Conservation (phyloP, 2,329 filamentous ascomycete genomes). For the Metarhizium brunneum region DNA sequence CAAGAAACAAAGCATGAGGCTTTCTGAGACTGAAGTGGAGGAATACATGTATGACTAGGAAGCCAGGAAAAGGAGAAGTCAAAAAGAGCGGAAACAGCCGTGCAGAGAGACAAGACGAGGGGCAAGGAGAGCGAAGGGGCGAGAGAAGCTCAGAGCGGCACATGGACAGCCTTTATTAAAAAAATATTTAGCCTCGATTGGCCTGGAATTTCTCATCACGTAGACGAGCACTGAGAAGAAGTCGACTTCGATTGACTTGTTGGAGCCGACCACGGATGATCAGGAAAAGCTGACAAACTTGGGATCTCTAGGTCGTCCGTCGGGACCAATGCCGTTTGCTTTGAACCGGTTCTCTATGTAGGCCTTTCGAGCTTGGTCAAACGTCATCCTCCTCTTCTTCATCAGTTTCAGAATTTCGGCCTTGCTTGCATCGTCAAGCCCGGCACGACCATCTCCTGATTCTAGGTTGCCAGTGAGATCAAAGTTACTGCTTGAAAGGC, state of each 20-base stretch:
- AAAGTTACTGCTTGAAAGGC: conserved; percentile 74
- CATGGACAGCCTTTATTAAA: not conserved
- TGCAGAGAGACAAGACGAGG: no score
- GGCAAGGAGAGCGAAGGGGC: no score
- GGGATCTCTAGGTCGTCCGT: conserved; percentile 80
- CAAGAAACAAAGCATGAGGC: not conserved
- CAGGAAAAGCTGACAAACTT: conserved; percentile 84
- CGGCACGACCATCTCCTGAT: conserved; percentile 66
- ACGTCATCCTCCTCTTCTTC: conserved; percentile 72
- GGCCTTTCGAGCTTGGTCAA: conserved; percentile 82
- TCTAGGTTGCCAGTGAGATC: conserved; percentile 74
- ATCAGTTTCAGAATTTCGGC: conserved; percentile 80
- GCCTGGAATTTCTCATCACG: no score
- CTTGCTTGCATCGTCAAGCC: conserved; percentile 75
- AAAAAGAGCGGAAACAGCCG: no score
- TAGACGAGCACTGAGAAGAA: not conserved
- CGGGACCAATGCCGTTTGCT: conserved; percentile 78
- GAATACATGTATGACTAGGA: no score
- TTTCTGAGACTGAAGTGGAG: not conserved
- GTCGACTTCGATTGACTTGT: not conserved
- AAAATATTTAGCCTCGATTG: not conserved
- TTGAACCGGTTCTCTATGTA: conserved; percentile 82
- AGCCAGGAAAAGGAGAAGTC: no score
- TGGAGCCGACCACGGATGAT: conserved; percentile 5
- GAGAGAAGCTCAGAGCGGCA: no score